A percentile compares a stretch with the other conserved stretches of the same genome.
Conservation (phyloP, 768 basidiomycete species). For the Imleria badia region DNA sequence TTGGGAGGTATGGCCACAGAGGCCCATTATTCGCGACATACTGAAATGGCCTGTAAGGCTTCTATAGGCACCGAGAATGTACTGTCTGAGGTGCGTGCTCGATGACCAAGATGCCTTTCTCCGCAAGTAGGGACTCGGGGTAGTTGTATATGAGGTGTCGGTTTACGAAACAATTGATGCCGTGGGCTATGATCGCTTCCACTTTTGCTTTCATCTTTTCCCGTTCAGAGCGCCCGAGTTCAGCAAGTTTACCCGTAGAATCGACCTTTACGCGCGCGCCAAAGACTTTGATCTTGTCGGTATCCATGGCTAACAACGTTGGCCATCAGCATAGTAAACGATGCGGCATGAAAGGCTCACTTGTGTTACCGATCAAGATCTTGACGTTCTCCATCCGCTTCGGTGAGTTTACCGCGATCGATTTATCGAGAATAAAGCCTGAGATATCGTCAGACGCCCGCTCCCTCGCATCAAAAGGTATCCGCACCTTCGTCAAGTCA, state of each 20-base stretch:
- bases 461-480: not conserved
- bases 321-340: not conserved
- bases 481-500: conserved; percentile 91
- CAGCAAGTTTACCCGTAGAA: conserved; percentile 93
- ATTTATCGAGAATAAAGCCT: conserved; percentile 98
- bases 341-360: conserved; percentile 44
- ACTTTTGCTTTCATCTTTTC: conserved; percentile 99
- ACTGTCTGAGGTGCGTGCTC: too few species aligned
- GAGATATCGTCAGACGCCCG: not conserved
- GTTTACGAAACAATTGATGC: conserved; percentile 97
- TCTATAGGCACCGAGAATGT: too few species aligned
- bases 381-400: conserved; percentile 94
- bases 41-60: too few species aligned
- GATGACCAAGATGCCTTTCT: conserved; percentile 93
- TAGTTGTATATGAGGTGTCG: conserved; percentile 99
- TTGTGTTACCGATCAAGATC: conserved; percentile 96
- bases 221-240: conserved; percentile 94
- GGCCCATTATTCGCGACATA: too few species aligned
- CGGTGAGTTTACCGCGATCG: conserved; percentile 90
- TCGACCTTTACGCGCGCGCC: conserved; percentile 96
- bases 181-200: conserved; percentile 88
- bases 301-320: conserved; percentile 84
- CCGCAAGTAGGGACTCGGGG: conserved; percentile 92
- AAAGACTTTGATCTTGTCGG: conserved; percentile 99
- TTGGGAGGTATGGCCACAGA: too few species aligned